Percentiles rank a stretch among this genome's conserved stretches.
Conservation (phyloP, 352 stramenopile species). For the Globisporangium carolinianum region DNA sequence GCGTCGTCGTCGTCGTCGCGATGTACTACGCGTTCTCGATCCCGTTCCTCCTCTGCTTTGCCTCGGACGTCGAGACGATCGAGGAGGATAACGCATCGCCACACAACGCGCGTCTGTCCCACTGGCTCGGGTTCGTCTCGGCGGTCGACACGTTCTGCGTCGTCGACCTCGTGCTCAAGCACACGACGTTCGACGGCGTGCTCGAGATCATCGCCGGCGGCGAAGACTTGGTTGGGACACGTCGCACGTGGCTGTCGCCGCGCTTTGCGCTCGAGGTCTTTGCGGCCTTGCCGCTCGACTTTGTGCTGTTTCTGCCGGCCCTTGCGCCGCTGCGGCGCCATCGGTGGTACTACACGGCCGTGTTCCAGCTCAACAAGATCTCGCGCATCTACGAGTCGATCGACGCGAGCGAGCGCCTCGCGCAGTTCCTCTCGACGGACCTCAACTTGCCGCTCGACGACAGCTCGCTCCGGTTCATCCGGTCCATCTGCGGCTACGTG, state of each 20-base stretch:
- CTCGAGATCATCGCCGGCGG: conserved; percentile 17
- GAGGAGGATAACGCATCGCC: background rate
- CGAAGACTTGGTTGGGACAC: background rate
- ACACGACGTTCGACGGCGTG: conserved; percentile 44
- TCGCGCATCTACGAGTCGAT: conserved; percentile 38
- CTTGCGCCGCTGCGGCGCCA: conserved; percentile 17
- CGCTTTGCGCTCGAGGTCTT: conserved; percentile 24
- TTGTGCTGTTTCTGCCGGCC: conserved; percentile 36
- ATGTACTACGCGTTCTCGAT: conserved; percentile 53
- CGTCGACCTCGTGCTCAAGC: conserved; percentile 45
- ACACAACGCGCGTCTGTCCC: conserved; percentile 3
- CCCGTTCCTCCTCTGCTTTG: conserved; percentile 56
- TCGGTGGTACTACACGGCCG: conserved; percentile 47
- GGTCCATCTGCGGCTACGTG: conserved; percentile 41
- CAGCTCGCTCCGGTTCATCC: conserved; percentile 41
- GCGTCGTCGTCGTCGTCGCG: conserved; percentile 33
- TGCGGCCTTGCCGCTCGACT: conserved; percentile 36
- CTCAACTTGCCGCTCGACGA: conserved; percentile 47
- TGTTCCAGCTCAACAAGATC: conserved; percentile 63
- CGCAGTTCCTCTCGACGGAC: conserved; percentile 42
- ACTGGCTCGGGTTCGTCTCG: conserved; percentile 32
- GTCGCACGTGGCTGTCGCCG: conserved; percentile 8
- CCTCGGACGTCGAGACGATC: conserved; percentile 25
- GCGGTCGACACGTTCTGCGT: conserved; percentile 45
- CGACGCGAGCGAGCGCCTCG: conserved; percentile 40